Evolutionary conservation across 495 filamentous ascomycete species (phyloP), one percentile per base, ranked within the genome.

Genomic region (Beverwykella pulmonaria): DNA sequence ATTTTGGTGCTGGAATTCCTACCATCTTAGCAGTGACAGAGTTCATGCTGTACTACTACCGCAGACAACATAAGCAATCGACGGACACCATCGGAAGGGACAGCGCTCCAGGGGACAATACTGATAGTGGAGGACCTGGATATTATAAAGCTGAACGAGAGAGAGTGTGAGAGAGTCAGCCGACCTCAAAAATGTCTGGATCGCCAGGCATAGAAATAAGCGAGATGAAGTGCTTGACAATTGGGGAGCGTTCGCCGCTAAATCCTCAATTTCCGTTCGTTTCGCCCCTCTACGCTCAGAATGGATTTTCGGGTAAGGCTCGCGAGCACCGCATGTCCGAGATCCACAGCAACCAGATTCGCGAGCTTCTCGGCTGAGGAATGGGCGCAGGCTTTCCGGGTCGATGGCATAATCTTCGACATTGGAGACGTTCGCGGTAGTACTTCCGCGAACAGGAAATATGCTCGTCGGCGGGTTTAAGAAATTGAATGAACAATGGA

Each of bases 111-210:
- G 30, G 30, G 30, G 12, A 12, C 30, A 34, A 12, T 12, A 12
- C 5, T 12, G 30, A 34, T 4, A 34, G 30, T 12, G 30, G 30
- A 2, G 34, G 26, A n/a, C 58, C 41, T n/a, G 58, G 46, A 32
- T 29, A 32, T 44, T 50, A 17, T 20, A 61, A 61, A 25, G 39
- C 59, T 5, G 49, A 62, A 48, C 49, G n/a, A n/a, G n/a, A n/a
- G n/a, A n/a, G 39, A 6, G 6, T 17, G 1, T 47, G 26, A 36
- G 49, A 62, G 4, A 25, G 25, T 14, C 23, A 9, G 22, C 27
- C 20, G 12, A n/a, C 44, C 5, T 44, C 17, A 34, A 27, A 39
- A 34, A 29, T 56, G 53, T 4, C 26, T 9, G 17, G 12, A 12
- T 39, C 53, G 17, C 15, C 53, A 9, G 53, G 4, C 7, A n/a